Evolutionary conservation across 768 basidiomycete genomes (phyloP).

Genomic region (Cantharellus cinnabarinus): DNA sequence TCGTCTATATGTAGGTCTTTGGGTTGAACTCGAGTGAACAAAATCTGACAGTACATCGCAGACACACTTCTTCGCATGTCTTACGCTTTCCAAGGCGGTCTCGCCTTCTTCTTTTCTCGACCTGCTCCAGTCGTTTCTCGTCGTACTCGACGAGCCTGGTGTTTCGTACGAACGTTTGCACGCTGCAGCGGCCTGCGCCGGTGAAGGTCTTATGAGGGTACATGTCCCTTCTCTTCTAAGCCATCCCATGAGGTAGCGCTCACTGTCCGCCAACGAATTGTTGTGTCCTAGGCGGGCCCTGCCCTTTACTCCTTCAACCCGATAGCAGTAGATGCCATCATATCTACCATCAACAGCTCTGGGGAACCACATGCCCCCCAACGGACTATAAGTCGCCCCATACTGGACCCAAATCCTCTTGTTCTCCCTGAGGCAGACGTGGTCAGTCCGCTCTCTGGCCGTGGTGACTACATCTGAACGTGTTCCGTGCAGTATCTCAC

Average conservation of each 20-base stretch:
- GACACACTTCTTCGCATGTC: conserved; percentile 87
- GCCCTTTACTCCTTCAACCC: conserved; percentile 40
- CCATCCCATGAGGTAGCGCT: neutral
- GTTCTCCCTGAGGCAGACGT: neutral
- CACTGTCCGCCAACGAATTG: neutral
- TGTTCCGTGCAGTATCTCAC: neutral
- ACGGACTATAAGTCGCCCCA: neutral
- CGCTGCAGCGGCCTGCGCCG: conserved; percentile 59
- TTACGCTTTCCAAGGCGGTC: conserved; percentile 57
- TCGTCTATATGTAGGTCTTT: conserved; percentile 50
- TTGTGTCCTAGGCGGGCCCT: conserved; percentile 35
- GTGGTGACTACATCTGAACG: neutral
- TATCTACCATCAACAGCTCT: conserved; percentile 41
- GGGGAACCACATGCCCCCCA: neutral
- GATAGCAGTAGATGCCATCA: conserved; percentile 42
- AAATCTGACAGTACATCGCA: conserved; percentile 15
- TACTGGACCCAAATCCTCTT: neutral
- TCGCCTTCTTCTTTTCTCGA: conserved; percentile 59
- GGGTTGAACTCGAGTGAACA: conserved; percentile 3
- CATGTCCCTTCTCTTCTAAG: conserved; percentile 18
- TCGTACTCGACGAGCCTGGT: conserved; percentile 77
- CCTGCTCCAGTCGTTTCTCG: conserved; percentile 63
- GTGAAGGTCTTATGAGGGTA: conserved; percentile 52
- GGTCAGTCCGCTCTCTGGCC: neutral
- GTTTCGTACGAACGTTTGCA: conserved; percentile 73